phyloP scores from a whole-genome alignment of 1,139 yeast genomes.

The Pichia sp. region DNA sequence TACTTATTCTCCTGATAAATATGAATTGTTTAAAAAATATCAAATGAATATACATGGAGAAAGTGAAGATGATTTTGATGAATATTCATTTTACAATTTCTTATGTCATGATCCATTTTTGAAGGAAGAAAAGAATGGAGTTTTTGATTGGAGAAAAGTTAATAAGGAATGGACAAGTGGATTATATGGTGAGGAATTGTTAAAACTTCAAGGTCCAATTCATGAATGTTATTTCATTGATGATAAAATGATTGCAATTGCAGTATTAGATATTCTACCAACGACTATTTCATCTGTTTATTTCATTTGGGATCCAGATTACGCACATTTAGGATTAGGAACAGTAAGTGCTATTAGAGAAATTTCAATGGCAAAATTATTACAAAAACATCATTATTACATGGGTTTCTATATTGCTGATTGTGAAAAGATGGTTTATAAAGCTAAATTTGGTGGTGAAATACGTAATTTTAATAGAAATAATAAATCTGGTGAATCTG shows the following conservation, averaged over 20 bases:
- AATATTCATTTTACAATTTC: slow-evolving; percentile 51
- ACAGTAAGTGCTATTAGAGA: slow-evolving; percentile 74
- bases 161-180: slow-evolving; percentile 30
- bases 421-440: slow-evolving; percentile 79
- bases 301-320: slow-evolving; percentile 85
- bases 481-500: neutral
- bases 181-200: slow-evolving; percentile 3
- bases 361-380: slow-evolving; percentile 43
- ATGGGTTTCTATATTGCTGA: slow-evolving; percentile 76
- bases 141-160: slow-evolving; percentile 21
- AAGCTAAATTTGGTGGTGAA: slow-evolving; percentile 72
- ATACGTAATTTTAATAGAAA: slow-evolving; percentile 41
- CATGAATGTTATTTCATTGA: slow-evolving; percentile 77
- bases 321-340: slow-evolving; percentile 65
- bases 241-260: slow-evolving; percentile 62
- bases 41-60: slow-evolving; percentile 69
- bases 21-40: slow-evolving; percentile 57
- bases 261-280: slow-evolving; percentile 74
- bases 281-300: slow-evolving; percentile 77
- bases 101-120: slow-evolving; percentile 65
- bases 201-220: slow-evolving; percentile 38
- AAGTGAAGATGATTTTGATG: slow-evolving; percentile 38
- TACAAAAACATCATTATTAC: slow-evolving; percentile 31
- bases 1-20: slow-evolving; percentile 53
- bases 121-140: slow-evolving; percentile 26